A percentile compares a stretch with the other conserved stretches of the same genome.
phyloP scores from a whole-genome alignment of 2,329 filamentous ascomycete species.

The Aspergillus niger region DNA sequence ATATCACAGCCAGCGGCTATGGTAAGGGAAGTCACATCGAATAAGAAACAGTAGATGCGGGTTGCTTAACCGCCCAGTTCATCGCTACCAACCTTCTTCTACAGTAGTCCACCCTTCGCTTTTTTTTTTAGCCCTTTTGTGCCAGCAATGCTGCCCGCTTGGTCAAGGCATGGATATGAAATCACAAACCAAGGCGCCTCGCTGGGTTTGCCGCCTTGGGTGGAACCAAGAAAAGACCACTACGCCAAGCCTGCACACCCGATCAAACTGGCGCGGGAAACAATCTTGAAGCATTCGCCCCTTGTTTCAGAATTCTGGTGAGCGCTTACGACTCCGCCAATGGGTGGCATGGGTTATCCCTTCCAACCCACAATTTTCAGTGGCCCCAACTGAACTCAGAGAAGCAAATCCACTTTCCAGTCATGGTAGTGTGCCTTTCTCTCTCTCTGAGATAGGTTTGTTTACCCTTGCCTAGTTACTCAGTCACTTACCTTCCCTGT shows the following conservation, averaged over 20 bases:
- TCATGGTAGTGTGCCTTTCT: not conserved
- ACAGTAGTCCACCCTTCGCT: not conserved
- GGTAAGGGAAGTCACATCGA: not conserved
- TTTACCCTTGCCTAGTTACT: not conserved
- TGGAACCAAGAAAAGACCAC: constrained; percentile 14
- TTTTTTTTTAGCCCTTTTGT: not conserved
- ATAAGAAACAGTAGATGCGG: not conserved
- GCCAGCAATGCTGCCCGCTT: not conserved
- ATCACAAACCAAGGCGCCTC: not conserved
- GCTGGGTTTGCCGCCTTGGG: not conserved
- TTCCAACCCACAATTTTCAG: constrained; percentile 6
- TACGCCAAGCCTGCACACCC: constrained; percentile 29
- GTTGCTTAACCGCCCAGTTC: not conserved
- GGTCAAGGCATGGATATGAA: not conserved
- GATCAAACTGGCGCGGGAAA: constrained; percentile 40
- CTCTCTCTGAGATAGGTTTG: not conserved
- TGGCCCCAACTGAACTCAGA: constrained; percentile 3
- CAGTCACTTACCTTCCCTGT: not conserved
- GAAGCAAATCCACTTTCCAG: constrained; percentile 11
- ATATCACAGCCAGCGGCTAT: constrained; percentile 8
- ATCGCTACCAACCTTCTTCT: not conserved
- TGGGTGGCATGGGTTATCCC: constrained; percentile 12
- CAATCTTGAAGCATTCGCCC: constrained; percentile 38
- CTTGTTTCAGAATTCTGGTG: constrained; percentile 36
- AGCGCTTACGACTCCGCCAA: constrained; percentile 36